Conservation (phyloP, 176 grass and related monocot species). For the Cenchrus fungigraminus region DNA sequence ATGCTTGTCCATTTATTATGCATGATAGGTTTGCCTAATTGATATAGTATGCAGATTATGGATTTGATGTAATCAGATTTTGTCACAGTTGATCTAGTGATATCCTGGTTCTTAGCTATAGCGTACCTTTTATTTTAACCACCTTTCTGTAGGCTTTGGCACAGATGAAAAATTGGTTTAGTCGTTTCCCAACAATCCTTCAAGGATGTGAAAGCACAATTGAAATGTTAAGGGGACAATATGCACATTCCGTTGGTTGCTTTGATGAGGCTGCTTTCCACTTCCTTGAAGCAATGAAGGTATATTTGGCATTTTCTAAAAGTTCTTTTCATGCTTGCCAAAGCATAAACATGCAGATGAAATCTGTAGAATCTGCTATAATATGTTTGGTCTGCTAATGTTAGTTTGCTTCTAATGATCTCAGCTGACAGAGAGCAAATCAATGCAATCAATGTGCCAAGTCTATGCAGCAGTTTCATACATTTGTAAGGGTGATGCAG, state of each 20-base stretch:
- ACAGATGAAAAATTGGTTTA: slow-evolving; percentile 89
- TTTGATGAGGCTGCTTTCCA: slow-evolving; percentile 90
- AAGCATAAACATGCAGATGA: neutral
- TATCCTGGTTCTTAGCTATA: slow-evolving; percentile 18
- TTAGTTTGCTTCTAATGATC: slow-evolving; percentile 35
- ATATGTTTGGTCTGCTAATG: slow-evolving; percentile 26
- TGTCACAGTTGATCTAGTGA: neutral
- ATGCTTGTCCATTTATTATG: neutral
- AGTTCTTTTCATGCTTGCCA: neutral
- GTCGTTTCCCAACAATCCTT: slow-evolving; percentile 84
- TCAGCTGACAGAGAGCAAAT: slow-evolving; percentile 91
- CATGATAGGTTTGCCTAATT: neutral
- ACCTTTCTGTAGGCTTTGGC: slow-evolving; percentile 64
- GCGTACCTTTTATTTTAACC: slow-evolving; percentile 18
- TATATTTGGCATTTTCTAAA: slow-evolving; percentile 4
- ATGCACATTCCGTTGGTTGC: slow-evolving; percentile 96
- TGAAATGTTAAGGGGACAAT: slow-evolving; percentile 87
- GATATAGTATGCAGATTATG: neutral
- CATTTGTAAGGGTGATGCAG: slow-evolving; percentile 88
- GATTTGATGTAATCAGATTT: slow-evolving; percentile 5
- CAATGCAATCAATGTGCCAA: slow-evolving; percentile 96
- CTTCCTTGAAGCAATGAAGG: slow-evolving; percentile 86
- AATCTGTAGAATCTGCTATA: neutral
- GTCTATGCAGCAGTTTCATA: slow-evolving; percentile 94
- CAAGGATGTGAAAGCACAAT: slow-evolving; percentile 88